phyloP scores from a whole-genome alignment of 176 grass and related monocot genomes.

The Musa itinerans region DNA sequence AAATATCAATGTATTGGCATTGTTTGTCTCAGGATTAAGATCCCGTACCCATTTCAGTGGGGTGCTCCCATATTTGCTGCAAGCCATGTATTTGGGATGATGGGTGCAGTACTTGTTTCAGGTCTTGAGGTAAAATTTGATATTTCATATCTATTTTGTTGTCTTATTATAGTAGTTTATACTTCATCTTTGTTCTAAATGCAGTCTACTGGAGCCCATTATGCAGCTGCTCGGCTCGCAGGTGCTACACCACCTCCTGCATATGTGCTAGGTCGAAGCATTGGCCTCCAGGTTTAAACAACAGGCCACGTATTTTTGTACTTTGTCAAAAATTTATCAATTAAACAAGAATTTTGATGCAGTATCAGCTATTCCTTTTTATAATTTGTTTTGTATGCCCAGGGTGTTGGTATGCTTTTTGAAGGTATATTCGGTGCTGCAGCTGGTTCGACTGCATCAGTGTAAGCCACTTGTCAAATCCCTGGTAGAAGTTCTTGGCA shows the following conservation, averaged over 20 bases:
- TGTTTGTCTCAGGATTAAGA: constrained; percentile 69
- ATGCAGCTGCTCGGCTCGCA: constrained; percentile 76
- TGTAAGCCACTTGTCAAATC: constrained; percentile 35
- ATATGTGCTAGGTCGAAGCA: constrained; percentile 72
- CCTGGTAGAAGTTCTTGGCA: background rate
- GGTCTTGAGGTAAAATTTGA: constrained; percentile 61
- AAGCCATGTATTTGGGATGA: constrained; percentile 96
- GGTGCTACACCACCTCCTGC: constrained; percentile 89
- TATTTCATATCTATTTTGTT: background rate
- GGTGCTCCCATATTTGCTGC: constrained; percentile 84
- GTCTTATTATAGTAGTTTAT: constrained; percentile 8
- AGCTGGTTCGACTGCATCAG: constrained; percentile 75
- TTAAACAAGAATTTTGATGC: background rate
- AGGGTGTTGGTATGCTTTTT: constrained; percentile 88
- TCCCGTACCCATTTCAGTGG: constrained; percentile 95
- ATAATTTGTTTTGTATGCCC: constrained; percentile 6
- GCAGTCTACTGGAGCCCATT: constrained; percentile 90
- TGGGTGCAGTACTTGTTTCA: constrained; percentile 97
- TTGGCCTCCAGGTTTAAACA: constrained; percentile 75
- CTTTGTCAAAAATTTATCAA: background rate
- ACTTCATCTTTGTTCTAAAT: constrained; percentile 13
- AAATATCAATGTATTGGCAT: constrained; percentile 15
- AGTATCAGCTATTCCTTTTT: background rate
- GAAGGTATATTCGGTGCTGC: constrained; percentile 72
- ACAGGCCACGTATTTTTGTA: constrained; percentile 12